phyloP scores from a whole-genome alignment of 2,329 filamentous ascomycete genomes.

The Sphaerulina musiva region DNA sequence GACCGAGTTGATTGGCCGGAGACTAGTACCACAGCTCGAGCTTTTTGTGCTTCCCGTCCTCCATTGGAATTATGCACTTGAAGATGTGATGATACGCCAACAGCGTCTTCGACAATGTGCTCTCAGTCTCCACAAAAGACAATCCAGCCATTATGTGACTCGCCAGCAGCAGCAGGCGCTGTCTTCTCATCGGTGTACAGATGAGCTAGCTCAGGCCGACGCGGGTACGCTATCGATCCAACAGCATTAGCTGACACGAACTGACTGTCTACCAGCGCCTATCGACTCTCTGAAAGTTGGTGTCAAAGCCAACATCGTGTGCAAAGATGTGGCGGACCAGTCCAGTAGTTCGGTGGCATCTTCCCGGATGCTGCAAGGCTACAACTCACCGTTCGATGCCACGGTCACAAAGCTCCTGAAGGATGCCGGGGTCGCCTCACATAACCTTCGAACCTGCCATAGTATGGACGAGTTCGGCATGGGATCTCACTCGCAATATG shows the following conservation, averaged over 20 bases:
- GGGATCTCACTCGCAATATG: slow-evolving; percentile 73
- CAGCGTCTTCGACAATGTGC: slow-evolving; percentile 17
- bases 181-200: background rate
- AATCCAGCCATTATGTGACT: slow-evolving; percentile 1
- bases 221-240: too few relatives aligned
- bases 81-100: slow-evolving; percentile 22
- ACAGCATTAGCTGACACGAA: background rate
- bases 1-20: background rate
- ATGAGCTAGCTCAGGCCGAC: background rate
- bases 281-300: slow-evolving; percentile 31
- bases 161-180: background rate
- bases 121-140: slow-evolving; percentile 12
- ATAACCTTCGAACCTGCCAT: slow-evolving; percentile 58
- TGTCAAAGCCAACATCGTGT: slow-evolving; percentile 49
- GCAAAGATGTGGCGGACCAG: slow-evolving; percentile 26
- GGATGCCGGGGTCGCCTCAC: slow-evolving; percentile 54
- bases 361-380: slow-evolving; percentile 62
- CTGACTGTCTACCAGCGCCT: slow-evolving; percentile 10
- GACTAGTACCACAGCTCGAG: background rate
- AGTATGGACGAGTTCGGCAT: slow-evolving; percentile 97
- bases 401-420: slow-evolving; percentile 68
- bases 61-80: background rate
- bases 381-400: slow-evolving; percentile 72
- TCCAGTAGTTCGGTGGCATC: slow-evolving; percentile 65
- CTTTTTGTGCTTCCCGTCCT: background rate